A percentile compares a stretch with the other conserved stretches of the same genome.
Conservation (phyloP, 2,329 filamentous ascomycete species). For the Ramularia endophylla region DNA sequence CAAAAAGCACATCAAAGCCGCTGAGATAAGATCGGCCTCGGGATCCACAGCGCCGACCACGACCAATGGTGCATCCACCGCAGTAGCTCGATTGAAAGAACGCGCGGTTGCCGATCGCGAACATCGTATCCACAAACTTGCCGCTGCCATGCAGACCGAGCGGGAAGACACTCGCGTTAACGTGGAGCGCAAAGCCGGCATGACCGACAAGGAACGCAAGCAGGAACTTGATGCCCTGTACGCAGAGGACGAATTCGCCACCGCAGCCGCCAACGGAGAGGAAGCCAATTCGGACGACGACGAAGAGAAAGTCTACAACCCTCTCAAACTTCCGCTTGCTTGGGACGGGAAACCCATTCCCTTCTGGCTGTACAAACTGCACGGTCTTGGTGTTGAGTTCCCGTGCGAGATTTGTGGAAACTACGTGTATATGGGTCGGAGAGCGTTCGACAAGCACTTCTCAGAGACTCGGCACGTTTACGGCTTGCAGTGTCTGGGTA, state of each 20-base stretch:
- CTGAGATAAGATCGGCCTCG: constrained; percentile 53
- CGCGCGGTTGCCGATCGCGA: constrained; percentile 86
- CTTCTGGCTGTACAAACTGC: constrained; percentile 97
- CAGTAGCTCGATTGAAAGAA: constrained; percentile 62
- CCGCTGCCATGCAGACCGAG: constrained; percentile 77
- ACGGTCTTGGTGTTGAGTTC: constrained; percentile 91
- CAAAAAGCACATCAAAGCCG: constrained; percentile 87
- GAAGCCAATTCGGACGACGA: constrained; percentile 59
- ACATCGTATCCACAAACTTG: constrained; percentile 71
- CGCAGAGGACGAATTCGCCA: constrained; percentile 53
- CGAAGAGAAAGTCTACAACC: constrained; percentile 92
- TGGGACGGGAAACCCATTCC: constrained; percentile 99
- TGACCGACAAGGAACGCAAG: constrained; percentile 93
- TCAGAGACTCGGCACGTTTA: constrained; percentile 91
- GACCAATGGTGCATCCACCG: constrained; percentile 10
- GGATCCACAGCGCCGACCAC: constrained; percentile 22
- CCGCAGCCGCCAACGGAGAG: constrained; percentile 40
- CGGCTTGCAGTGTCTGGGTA: constrained; percentile 86
- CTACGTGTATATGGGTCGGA: constrained; percentile 95
- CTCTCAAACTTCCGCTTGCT: constrained; percentile 86
- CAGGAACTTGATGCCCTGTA: constrained; percentile 80
- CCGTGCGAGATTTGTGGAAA: constrained; percentile 96
- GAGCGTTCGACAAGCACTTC: constrained; percentile 98
- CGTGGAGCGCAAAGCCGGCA: constrained; percentile 91
- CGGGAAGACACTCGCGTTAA: constrained; percentile 87